Evolutionary conservation across 2,329 filamentous ascomycete species (phyloP), one percentile per base, ranked within the genome.

Genomic region (Calycina herbarum): DNA sequence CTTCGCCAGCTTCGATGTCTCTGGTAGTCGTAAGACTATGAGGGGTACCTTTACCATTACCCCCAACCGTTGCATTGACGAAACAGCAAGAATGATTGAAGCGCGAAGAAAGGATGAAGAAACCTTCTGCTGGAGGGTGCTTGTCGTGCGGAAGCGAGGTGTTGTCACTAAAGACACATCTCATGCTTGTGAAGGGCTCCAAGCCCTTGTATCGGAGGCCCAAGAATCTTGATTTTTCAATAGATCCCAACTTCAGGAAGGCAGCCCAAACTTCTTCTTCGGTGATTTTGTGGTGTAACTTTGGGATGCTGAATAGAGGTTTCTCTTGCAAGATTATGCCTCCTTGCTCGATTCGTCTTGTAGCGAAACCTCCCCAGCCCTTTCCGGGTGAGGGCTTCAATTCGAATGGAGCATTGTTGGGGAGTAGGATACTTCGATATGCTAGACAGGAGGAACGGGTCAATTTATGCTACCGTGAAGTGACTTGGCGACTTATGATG

Each of bases 51-150:
- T 20, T 35, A 11, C 24, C 27, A 54, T 54, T 20, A 40, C 24
- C 11, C 13, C 27, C 27, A 51, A 57, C 56, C 24, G 31, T 38
- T 24, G 51, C 54, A 35, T 57, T 59, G 56, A 51, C 38, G 27
- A 57, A 29, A 20, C 48, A 33, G 66, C 20, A 70, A 58, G 61
- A 57, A 33, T 61, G 58, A 29, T 64, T 64, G 58, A 64, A 57
- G 20, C 45, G 59, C 17, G 63, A 61, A 38, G 61, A 51, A 24
- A 64, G 45, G 4, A 60, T 29, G 61, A 58, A 63, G n/a, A 58
- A 54, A n/a, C 61, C 61, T 15, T 64, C 3, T 6, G 24, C 24
- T 27, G n/a, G 4, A 45, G 35, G 58, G 58, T 5, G 10, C 20
- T n/a, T 48, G 42, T 7, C 27, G 20, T 3, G 1, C 4, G 54